Conservation (phyloP, 805 yeast genomes). For the Lipomyces starkeyi region DNA sequence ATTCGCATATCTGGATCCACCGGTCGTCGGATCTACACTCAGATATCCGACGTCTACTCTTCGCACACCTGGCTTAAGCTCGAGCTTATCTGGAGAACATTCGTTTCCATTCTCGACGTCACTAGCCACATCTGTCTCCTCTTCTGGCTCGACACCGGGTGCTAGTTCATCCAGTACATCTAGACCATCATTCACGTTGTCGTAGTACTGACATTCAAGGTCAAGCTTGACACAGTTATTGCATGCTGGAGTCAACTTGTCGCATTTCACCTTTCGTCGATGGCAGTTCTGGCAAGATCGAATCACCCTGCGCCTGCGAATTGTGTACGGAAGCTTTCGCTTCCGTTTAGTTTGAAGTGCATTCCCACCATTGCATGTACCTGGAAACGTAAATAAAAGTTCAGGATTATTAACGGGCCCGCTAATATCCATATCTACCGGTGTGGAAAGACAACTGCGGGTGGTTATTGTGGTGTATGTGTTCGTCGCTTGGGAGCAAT, state of each 20-base stretch:
- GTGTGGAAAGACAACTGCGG: not conserved
- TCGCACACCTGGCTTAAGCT: slow-evolving; percentile 6
- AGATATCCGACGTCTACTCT: slow-evolving; percentile 27
- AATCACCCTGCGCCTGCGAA: slow-evolving; percentile 20
- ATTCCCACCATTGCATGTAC: not conserved
- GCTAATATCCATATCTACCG: not conserved
- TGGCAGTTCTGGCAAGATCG: slow-evolving; percentile 24
- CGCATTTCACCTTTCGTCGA: slow-evolving; percentile 31
- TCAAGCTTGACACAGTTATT: slow-evolving; percentile 22
- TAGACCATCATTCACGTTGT: not conserved
- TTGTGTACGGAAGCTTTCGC: slow-evolving; percentile 16
- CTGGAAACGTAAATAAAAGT: not conserved
- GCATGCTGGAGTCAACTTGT: slow-evolving; percentile 23
- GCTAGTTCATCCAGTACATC: not conserved
- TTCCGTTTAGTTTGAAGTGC: not conserved
- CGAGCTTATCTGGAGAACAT: not conserved
- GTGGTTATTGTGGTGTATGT: no score
- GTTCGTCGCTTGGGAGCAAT: no score
- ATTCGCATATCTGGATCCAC: slow-evolving; percentile 28
- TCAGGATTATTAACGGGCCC: not conserved
- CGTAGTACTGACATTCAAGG: slow-evolving; percentile 22
- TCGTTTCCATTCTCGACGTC: not conserved
- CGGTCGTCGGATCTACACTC: slow-evolving; percentile 22
- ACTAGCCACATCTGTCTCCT: not conserved
- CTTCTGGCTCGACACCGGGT: not conserved